phyloP scores from a whole-genome alignment of 352 stramenopile genomes.

The Pythium aristosporum region DNA sequence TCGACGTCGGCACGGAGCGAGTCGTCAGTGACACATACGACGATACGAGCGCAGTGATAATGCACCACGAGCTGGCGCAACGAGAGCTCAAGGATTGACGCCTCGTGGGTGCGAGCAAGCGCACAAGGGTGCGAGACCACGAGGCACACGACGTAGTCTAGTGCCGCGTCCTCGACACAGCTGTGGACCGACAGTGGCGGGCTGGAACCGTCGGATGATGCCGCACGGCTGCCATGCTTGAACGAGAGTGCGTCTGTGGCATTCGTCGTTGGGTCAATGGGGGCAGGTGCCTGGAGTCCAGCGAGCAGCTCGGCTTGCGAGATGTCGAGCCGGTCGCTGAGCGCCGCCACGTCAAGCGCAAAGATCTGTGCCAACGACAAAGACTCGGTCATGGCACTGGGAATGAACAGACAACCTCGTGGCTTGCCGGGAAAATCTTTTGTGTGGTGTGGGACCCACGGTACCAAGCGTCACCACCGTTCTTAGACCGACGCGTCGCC shows the following conservation, averaged over 20 bases:
- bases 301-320: slow-evolving; percentile 19
- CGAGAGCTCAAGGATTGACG: slow-evolving; percentile 13
- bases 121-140: slow-evolving; percentile 10
- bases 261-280: background rate
- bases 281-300: slow-evolving; percentile 1
- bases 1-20: slow-evolving; percentile 9
- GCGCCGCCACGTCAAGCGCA: slow-evolving; percentile 21
- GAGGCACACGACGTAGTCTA: slow-evolving; percentile 16
- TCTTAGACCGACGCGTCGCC: background rate
- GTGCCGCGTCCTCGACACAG: background rate
- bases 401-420: too few relatives aligned
- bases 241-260: background rate
- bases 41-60: slow-evolving; percentile 12
- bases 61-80: slow-evolving; percentile 15
- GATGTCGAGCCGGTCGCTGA: slow-evolving; percentile 26
- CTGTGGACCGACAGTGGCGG: too few relatives aligned
- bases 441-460: too few relatives aligned
- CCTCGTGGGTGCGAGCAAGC: background rate
- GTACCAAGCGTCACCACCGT: background rate
- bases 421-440: too few relatives aligned
- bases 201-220: too few relatives aligned
- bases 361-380: slow-evolving; percentile 19
- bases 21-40: slow-evolving; percentile 16
- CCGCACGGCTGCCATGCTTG: too few relatives aligned
- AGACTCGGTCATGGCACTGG: background rate